These are phyloP conservation scores for Conticribra weissflogii DNA, from an alignment of 108 stramenopile genomes.

Conservation along the genomic window DNA sequence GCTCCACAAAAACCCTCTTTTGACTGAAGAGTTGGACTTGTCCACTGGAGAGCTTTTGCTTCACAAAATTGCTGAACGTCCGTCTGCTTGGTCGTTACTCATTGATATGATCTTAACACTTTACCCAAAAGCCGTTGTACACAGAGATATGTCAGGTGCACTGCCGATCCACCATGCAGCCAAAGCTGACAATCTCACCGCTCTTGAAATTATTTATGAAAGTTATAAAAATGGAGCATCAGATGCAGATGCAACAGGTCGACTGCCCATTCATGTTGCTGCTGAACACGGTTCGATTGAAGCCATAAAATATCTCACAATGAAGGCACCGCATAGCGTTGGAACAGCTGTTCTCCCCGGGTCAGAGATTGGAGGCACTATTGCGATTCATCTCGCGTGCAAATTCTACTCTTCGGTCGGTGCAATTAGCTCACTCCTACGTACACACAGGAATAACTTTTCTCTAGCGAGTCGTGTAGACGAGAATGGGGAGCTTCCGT, in stretches of 20 bases:
- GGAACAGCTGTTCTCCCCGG: conserved; percentile 77
- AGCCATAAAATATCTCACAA: conserved; percentile 78
- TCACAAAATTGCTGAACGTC: conserved; percentile 85
- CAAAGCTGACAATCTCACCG: conserved; percentile 77
- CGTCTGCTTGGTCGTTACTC: conserved; percentile 79
- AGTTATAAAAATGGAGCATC: conserved; percentile 90
- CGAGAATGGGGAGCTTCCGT: conserved; percentile 86
- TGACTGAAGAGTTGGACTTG: conserved; percentile 76
- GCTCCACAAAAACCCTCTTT: conserved; percentile 83
- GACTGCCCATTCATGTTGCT: conserved; percentile 87
- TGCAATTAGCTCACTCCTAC: conserved; percentile 79
- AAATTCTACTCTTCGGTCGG: conserved; percentile 85
- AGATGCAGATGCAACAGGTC: conserved; percentile 77
- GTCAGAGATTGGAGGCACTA: conserved; percentile 76
- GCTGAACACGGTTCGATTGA: conserved; percentile 87
- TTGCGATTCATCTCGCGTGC: conserved; percentile 87
- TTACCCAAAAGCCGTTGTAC: conserved; percentile 86
- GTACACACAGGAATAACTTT: conserved; percentile 73
- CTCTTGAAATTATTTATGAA: conserved; percentile 86
- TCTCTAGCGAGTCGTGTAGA: conserved; percentile 82
- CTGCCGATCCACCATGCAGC: conserved; percentile 90
- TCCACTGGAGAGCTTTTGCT: conserved; percentile 80
- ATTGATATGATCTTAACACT: conserved; percentile 89
- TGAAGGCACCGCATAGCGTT: conserved; percentile 82
- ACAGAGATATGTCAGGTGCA: conserved; percentile 85